A percentile compares a stretch with the other conserved stretches of the same genome.
Evolutionary conservation across 2,329 filamentous ascomycete species (phyloP).

Genomic region (Penicillium occitanis): DNA sequence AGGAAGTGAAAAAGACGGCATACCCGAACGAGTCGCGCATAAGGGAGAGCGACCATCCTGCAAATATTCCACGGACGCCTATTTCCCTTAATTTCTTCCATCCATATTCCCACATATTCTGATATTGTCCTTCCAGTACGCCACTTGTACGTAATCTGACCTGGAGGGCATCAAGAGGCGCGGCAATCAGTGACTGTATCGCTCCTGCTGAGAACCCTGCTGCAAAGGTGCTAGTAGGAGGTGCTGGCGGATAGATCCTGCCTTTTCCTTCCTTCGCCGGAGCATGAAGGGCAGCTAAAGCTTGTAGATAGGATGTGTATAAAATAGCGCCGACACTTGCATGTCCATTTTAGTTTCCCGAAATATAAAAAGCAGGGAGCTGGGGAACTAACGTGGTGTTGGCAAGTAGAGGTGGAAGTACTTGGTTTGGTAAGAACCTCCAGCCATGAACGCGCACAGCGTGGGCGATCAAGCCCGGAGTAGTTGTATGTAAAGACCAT

Average conservation of each 20-base stretch:
- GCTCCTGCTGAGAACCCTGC: slow-evolving; percentile 61
- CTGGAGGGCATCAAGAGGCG: slow-evolving; percentile 63
- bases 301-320: slow-evolving; percentile 64
- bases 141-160: slow-evolving; percentile 61
- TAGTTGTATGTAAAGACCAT: slow-evolving; percentile 63
- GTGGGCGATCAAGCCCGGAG: slow-evolving; percentile 61
- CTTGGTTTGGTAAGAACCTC: slow-evolving; percentile 64
- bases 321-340: slow-evolving; percentile 59
- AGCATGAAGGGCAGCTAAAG: slow-evolving; percentile 57
- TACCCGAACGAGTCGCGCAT: slow-evolving; percentile 62
- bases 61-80: slow-evolving; percentile 61
- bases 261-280: slow-evolving; percentile 58
- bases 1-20: slow-evolving; percentile 62
- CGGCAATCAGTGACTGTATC: slow-evolving; percentile 61
- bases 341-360: neutral
- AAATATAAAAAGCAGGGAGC: neutral
- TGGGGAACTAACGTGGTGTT: slow-evolving; percentile 54
- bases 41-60: slow-evolving; percentile 61
- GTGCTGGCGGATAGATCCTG: slow-evolving; percentile 60
- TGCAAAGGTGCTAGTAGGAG: slow-evolving; percentile 54
- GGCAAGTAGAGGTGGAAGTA: slow-evolving; percentile 62
- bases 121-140: slow-evolving; percentile 59
- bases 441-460: slow-evolving; percentile 63
- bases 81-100: slow-evolving; percentile 59
- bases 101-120: slow-evolving; percentile 64